Conservation (phyloP, 768 basidiomycete genomes). For the Mycena kentingensis region DNA sequence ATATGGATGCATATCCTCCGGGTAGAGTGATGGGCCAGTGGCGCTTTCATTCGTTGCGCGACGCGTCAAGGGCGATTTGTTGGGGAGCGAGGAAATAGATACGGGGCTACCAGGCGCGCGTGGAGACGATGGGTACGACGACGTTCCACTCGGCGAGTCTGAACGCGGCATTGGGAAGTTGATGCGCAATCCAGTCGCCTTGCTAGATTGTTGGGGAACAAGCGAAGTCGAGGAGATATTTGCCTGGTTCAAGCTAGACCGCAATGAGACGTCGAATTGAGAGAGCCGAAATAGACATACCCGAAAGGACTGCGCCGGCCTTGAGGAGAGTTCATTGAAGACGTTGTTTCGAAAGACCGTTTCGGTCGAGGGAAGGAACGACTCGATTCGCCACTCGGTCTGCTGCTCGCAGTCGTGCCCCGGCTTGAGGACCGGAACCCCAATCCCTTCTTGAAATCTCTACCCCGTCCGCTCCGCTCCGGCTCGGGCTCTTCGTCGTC, state of each 20-base stretch:
- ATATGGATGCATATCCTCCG: constrained; percentile 67
- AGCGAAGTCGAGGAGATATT: constrained; percentile 51
- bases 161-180: constrained; percentile 26
- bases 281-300: constrained; percentile 44
- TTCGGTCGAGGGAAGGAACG: constrained; percentile 53
- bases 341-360: constrained; percentile 60
- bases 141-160: constrained; percentile 34
- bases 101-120: constrained; percentile 32
- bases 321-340: constrained; percentile 45
- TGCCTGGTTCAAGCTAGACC: constrained; percentile 40
- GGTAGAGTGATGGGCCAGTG: constrained; percentile 24
- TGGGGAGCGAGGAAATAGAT: constrained; percentile 25
- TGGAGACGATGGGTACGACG: constrained; percentile 33
- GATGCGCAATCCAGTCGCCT: constrained; percentile 15
- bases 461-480: constrained; percentile 39
- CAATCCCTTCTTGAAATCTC: constrained; percentile 45
- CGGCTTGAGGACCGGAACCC: constrained; percentile 49
- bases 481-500: constrained; percentile 50
- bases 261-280: constrained; percentile 7
- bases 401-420: constrained; percentile 40
- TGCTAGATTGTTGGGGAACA: constrained; percentile 29
- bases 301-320: constrained; percentile 56
- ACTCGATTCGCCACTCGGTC: constrained; percentile 68
- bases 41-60: constrained; percentile 21
- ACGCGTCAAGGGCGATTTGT: constrained; percentile 19